Conservation (phyloP, 2,329 filamentous ascomycete species). For the Alternaria hordeiaustralica region DNA sequence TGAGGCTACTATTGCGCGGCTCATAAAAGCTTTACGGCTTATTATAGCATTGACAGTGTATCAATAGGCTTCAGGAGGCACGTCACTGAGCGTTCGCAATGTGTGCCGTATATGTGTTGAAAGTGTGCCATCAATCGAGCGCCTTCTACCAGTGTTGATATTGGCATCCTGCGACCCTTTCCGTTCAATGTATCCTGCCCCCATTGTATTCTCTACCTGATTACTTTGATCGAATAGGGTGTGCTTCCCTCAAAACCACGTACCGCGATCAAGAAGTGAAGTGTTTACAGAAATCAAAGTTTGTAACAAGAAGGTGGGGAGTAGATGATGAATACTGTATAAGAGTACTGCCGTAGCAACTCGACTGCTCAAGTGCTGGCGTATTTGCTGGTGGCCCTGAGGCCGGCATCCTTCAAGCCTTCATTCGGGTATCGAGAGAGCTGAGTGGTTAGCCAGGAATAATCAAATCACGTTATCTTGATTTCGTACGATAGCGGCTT, state of each 20-base stretch:
- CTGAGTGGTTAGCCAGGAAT: not conserved
- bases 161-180: not conserved
- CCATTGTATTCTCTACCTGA: not conserved
- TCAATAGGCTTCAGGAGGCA: not conserved
- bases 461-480: too few species aligned
- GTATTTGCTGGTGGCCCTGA: not conserved
- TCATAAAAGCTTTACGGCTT: fast-evolving
- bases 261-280: not conserved
- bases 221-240: not conserved
- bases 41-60: not conserved
- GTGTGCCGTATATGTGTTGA: not conserved
- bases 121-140: not conserved
- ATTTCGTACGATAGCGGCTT: not conserved
- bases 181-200: not conserved
- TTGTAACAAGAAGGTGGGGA: not conserved
- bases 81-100: not conserved
- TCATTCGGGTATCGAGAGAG: fast-evolving
- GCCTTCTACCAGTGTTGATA: not conserved
- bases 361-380: not conserved
- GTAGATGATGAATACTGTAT: fast-evolving
- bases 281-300: not conserved
- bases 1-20: not conserved
- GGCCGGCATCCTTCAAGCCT: not conserved
- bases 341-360: not conserved
- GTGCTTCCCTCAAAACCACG: not conserved